These are phyloP conservation scores for Emericellopsis terricola DNA, from an alignment of 495 filamentous ascomycete genomes.

Conservation along the genomic window DNA sequence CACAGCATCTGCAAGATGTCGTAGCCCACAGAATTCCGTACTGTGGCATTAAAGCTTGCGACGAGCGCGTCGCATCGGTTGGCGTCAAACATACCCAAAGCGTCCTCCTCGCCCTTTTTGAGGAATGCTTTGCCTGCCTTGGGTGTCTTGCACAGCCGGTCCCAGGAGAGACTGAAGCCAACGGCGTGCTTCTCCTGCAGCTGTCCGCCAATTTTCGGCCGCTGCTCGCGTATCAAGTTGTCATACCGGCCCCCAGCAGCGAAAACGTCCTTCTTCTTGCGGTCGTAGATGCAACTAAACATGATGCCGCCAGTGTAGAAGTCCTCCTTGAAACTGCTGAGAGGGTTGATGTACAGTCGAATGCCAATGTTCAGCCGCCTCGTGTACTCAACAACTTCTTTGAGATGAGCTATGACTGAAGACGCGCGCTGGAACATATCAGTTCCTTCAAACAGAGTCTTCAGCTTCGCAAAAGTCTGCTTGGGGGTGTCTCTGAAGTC, in stretches of 20 bases:
- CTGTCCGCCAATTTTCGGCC: conserved; percentile 33
- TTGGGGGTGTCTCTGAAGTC: conserved; percentile 72
- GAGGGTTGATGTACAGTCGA: conserved; percentile 69
- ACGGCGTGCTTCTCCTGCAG: conserved; percentile 53
- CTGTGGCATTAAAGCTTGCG: conserved; percentile 61
- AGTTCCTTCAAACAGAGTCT: conserved; percentile 52
- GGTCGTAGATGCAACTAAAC: conserved; percentile 84
- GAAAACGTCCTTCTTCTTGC: conserved; percentile 66
- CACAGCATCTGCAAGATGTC: conserved; percentile 67
- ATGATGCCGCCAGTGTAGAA: conserved; percentile 80
- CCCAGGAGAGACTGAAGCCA: conserved; percentile 83
- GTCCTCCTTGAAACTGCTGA: conserved; percentile 80
- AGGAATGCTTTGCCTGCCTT: conserved; percentile 39
- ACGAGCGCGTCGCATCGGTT: conserved; percentile 81
- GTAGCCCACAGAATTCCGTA: conserved; percentile 58
- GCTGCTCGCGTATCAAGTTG: conserved; percentile 55
- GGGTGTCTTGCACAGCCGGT: conserved; percentile 54
- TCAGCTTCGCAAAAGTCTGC: conserved; percentile 57
- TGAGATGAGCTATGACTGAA: conserved; percentile 60
- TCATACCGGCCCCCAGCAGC: conserved; percentile 93
- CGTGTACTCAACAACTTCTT: conserved; percentile 54
- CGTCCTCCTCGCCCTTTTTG: conserved; percentile 44
- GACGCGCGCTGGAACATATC: conserved; percentile 46
- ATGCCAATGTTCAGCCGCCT: conserved; percentile 54
- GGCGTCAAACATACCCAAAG: conserved; percentile 37